These are phyloP conservation scores for Colletotrichum kahawae DNA, from an alignment of 2,329 filamentous ascomycete species.

Conservation along the genomic window DNA sequence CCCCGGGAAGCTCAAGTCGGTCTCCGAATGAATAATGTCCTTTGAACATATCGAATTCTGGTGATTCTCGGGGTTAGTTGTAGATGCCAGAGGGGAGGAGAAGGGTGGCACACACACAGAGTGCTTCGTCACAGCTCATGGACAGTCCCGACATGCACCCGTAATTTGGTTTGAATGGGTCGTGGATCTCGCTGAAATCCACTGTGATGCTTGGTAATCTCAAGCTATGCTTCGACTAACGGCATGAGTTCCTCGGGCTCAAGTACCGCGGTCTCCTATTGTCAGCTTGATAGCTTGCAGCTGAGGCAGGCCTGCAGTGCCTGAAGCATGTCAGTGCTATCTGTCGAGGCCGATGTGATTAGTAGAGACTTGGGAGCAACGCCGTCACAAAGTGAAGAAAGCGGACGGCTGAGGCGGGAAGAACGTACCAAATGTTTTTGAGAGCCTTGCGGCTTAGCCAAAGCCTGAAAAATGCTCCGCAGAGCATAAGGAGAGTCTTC, in stretches of 20 bases:
- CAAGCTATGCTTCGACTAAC: too few species aligned
- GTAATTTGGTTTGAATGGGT: too few species aligned
- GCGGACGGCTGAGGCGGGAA: not conserved
- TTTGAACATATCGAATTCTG: not conserved
- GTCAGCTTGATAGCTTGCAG: too few species aligned
- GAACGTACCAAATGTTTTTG: not conserved
- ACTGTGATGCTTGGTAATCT: too few species aligned
- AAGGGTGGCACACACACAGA: not conserved
- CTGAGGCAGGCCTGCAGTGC: too few species aligned
- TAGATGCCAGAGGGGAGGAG: not conserved
- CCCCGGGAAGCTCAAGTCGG: not conserved
- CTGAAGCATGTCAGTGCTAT: too few species aligned
- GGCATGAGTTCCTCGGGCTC: too few species aligned
- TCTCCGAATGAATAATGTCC: too few species aligned
- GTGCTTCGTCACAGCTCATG: not conserved
- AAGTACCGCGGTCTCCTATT: too few species aligned
- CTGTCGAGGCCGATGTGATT: too few species aligned
- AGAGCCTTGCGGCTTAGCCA: not conserved
- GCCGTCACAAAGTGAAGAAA: not conserved
- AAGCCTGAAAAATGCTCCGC: not conserved
- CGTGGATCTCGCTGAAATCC: too few species aligned
- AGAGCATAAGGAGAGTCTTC: not conserved
- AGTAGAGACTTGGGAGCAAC: not conserved
- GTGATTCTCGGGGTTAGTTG: not conserved
- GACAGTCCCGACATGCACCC: not conserved